Percentiles rank a stretch among this genome's conserved stretches.
phyloP scores from a whole-genome alignment of 2,329 filamentous ascomycete genomes.

The Ilyonectria destructans region DNA sequence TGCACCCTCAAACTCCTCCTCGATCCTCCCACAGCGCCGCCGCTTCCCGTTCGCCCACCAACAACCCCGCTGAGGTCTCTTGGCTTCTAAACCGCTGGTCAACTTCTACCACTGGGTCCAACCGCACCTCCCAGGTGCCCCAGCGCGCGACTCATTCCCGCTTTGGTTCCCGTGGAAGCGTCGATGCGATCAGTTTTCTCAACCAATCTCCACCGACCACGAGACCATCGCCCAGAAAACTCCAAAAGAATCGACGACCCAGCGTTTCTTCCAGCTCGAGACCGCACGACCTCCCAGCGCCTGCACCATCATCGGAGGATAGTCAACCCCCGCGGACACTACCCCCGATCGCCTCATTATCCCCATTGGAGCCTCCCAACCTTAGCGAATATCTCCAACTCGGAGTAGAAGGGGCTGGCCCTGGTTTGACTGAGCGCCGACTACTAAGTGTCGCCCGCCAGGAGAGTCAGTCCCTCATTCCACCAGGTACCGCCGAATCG shows the following conservation, averaged over 20 bases:
- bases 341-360: conserved; percentile 47
- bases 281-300: conserved; percentile 29
- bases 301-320: conserved; percentile 32
- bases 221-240: conserved; percentile 54
- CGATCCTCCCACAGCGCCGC: conserved; percentile 29
- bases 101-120: conserved; percentile 68
- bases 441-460: conserved; percentile 44
- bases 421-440: conserved; percentile 46
- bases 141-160: conserved; percentile 54
- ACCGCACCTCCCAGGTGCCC: conserved; percentile 58
- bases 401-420: conserved; percentile 48
- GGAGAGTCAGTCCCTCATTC: conserved; percentile 50
- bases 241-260: conserved; percentile 57
- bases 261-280: conserved; percentile 44
- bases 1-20: conserved; percentile 39
- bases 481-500: conserved; percentile 33
- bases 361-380: conserved; percentile 44
- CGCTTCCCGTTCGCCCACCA: conserved; percentile 48
- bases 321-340: conserved; percentile 39
- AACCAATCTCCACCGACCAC: conserved; percentile 51
- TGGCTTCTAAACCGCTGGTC: conserved; percentile 70
- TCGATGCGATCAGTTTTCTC: conserved; percentile 58
- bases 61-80: conserved; percentile 59
- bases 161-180: conserved; percentile 60
- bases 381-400: conserved; percentile 43